phyloP scores from a whole-genome alignment of 345 rosid genomes.

The Hibiscus syriacus region DNA sequence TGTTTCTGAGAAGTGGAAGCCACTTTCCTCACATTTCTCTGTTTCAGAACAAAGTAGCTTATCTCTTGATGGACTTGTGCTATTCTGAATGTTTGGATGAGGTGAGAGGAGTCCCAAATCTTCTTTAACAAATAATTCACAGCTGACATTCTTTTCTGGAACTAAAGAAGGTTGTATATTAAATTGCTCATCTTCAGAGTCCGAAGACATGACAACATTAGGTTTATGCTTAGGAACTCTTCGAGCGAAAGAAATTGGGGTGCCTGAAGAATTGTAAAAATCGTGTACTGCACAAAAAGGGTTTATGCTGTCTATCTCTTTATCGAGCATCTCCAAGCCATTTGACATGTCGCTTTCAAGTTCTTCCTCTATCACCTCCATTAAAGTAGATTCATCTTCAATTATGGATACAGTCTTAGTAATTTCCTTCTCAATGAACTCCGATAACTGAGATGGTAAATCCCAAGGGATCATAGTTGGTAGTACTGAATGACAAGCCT shows the following conservation, averaged over 20 bases:
- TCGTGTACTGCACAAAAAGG: constrained; percentile 22
- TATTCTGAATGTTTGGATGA: constrained; percentile 26
- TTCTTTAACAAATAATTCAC: constrained; percentile 26
- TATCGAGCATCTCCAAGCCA: constrained; percentile 26
- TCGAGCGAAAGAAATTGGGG: constrained; percentile 33
- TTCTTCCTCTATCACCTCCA: constrained; percentile 36
- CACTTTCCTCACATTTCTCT: constrained; percentile 25
- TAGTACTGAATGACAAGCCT: constrained; percentile 47
- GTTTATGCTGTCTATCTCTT: constrained; percentile 28
- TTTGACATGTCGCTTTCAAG: constrained; percentile 28
- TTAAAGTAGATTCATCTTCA: constrained; percentile 32
- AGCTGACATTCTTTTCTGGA: constrained; percentile 17
- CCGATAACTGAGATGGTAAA: constrained; percentile 70
- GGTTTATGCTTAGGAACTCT: constrained; percentile 39
- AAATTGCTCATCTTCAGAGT: constrained; percentile 67
- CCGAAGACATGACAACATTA: constrained; percentile 56
- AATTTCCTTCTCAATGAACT: constrained; percentile 67
- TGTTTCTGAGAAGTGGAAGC: constrained; percentile 26
- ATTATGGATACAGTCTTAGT: constrained; percentile 31
- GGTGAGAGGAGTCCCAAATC: constrained; percentile 19
- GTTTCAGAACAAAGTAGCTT: constrained; percentile 22
- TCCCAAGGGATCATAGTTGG: constrained; percentile 61
- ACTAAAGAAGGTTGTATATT: constrained; percentile 16
- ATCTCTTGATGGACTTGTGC: constrained; percentile 21
- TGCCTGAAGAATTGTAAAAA: constrained; percentile 34